Conservation (phyloP, 2,329 filamentous ascomycete species). For the Cladorrhinum sp. region DNA sequence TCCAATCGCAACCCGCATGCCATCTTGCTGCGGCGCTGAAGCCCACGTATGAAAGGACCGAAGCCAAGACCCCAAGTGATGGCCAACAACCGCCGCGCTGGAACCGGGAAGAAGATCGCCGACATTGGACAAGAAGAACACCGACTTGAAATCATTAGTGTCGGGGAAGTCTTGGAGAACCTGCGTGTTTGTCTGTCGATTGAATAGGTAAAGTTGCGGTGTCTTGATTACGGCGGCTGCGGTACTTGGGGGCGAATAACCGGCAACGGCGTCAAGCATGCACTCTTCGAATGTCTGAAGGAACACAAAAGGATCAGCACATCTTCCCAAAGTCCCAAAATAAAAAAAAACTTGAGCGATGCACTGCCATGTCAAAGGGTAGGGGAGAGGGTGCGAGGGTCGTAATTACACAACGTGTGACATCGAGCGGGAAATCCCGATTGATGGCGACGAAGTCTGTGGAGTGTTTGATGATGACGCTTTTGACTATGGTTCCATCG, state of each 20-base stretch:
- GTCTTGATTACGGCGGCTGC: constrained; percentile 28
- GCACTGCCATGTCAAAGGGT: too few species aligned
- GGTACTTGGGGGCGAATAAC: constrained; percentile 17
- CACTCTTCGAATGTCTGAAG: constrained; percentile 37
- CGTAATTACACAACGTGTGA: constrained; percentile 34
- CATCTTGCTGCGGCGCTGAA: constrained; percentile 16
- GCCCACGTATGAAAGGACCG: constrained; percentile 37
- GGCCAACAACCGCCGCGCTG: constrained; percentile 31
- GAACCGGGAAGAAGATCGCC: constrained; percentile 15
- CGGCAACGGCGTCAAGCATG: constrained; percentile 30
- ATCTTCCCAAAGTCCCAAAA: too few species aligned
- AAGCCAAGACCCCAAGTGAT: constrained; percentile 33
- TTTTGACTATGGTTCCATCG: constrained; percentile 19
- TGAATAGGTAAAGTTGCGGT: constrained; percentile 35
- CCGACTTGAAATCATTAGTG: constrained; percentile 34
- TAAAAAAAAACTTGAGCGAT: too few species aligned
- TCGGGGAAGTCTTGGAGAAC: constrained; percentile 37
- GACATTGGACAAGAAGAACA: constrained; percentile 27
- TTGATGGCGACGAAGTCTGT: constrained; percentile 35
- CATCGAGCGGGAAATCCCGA: constrained; percentile 35
- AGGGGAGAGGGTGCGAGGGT: too few species aligned
- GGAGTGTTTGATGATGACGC: constrained; percentile 40
- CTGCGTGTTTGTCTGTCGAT: constrained; percentile 33
- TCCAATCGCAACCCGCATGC: constrained; percentile 21
- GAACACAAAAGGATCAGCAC: too few species aligned